Evolutionary conservation across 805 yeast species (phyloP).

Genomic region (Yarrowia yakushimensis): DNA sequence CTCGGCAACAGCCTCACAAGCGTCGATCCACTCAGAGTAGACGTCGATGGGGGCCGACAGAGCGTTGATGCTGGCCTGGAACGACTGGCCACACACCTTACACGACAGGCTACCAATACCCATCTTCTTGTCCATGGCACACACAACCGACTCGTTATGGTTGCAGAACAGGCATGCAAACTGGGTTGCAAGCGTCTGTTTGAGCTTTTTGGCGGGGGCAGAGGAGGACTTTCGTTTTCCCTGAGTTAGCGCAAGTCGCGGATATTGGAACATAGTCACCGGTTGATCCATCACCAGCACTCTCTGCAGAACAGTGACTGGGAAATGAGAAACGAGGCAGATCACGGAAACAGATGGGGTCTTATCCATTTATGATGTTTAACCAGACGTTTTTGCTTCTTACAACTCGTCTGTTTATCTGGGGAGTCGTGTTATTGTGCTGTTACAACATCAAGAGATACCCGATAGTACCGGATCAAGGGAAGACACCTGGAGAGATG

Average conservation of each 20-base stretch:
- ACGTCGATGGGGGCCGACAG: conserved; percentile 85
- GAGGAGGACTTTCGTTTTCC: conserved; percentile 82
- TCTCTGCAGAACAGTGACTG: too few species aligned
- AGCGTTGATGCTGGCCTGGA: conserved; percentile 83
- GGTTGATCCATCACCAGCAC: too few species aligned
- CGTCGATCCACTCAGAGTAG: conserved; percentile 97
- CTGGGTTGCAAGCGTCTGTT: conserved; percentile 73
- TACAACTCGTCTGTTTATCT: too few species aligned
- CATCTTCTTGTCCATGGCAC: conserved; percentile 81
- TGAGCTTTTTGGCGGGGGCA: conserved; percentile 74
- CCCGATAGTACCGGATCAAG: too few species aligned
- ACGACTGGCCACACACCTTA: conserved; percentile 90
- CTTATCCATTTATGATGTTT: too few species aligned
- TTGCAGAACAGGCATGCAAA: conserved; percentile 93
- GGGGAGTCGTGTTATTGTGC: too few species aligned
- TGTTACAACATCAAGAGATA: too few species aligned
- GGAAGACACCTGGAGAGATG: too few species aligned
- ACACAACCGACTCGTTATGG: conserved; percentile 87
- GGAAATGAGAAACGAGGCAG: too few species aligned
- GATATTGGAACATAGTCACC: too few species aligned
- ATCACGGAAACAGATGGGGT: too few species aligned
- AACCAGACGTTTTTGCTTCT: too few species aligned
- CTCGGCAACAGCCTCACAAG: conserved; percentile 83
- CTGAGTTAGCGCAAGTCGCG: conserved; percentile 36
- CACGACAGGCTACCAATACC: conserved; percentile 82